A percentile compares a stretch with the other conserved stretches of the same genome.
These are phyloP conservation scores for Plasmodium coatneyi DNA, from an alignment of 169 alveolate species.

Conservation along the genomic window DNA sequence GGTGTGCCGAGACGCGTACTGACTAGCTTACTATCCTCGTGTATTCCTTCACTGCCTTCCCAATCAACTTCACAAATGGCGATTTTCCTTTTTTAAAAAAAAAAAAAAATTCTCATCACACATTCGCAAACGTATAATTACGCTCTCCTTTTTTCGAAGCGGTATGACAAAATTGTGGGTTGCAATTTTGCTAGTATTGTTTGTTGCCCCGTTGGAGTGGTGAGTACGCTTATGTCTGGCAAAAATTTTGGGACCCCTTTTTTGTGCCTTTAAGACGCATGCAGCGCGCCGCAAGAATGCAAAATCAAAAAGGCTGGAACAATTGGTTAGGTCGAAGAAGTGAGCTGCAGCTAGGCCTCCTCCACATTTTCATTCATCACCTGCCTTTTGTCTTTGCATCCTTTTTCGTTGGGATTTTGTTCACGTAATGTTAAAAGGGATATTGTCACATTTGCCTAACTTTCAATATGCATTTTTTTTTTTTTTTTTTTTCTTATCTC, in stretches of 20 bases:
- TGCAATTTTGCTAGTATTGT: not conserved
- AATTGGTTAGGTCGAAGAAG: not conserved
- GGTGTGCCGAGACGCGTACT: not conserved
- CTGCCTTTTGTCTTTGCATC: not conserved
- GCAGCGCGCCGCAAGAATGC: not conserved
- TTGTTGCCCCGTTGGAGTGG: not conserved
- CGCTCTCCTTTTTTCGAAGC: not conserved
- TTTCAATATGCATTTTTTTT: not conserved
- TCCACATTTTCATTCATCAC: not conserved
- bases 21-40: not conserved
- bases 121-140: not conserved
- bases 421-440: not conserved
- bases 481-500: not conserved
- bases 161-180: not conserved
- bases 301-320: not conserved
- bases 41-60: not conserved
- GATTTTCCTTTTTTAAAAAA: not conserved
- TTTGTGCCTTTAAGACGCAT: not conserved
- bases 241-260: not conserved
- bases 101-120: not conserved
- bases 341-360: not conserved
- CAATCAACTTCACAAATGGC: not conserved
- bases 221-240: not conserved
- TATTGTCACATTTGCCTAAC: not conserved
- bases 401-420: not conserved